A percentile compares a stretch with the other conserved stretches of the same genome.
phyloP scores from a whole-genome alignment of 257 asterid species.

The Ophiorrhiza pumila region DNA sequence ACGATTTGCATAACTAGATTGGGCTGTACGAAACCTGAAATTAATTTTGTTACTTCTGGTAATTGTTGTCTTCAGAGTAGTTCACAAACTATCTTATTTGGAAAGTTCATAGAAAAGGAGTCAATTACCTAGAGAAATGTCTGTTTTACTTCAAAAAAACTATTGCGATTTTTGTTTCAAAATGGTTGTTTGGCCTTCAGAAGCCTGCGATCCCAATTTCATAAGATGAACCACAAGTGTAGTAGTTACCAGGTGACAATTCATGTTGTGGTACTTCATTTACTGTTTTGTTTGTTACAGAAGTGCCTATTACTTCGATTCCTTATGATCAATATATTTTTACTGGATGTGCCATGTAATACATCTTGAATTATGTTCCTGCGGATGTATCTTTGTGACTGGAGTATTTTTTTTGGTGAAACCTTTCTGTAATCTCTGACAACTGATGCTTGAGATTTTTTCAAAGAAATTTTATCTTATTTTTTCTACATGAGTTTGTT shows the following conservation, averaged over 20 bases:
- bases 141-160: background rate
- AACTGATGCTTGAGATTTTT: background rate
- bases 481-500: conserved; percentile 9
- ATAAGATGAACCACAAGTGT: background rate
- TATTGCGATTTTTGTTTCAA: background rate
- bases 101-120: background rate
- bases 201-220: background rate
- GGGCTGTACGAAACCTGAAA: background rate
- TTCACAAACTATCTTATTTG: too few relatives aligned
- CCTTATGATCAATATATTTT: background rate
- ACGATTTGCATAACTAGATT: background rate
- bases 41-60: background rate
- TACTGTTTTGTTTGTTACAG: background rate
- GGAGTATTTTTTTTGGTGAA: background rate
- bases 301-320: background rate
- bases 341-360: background rate
- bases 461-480: background rate
- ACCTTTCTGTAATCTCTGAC: background rate
- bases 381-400: background rate
- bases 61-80: background rate
- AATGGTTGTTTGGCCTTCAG: background rate
- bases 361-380: background rate
- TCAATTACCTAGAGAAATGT: background rate
- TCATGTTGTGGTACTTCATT: background rate
- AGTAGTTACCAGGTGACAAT: background rate